A percentile compares a stretch with the other conserved stretches of the same genome.
These are phyloP conservation scores for Cercospora sojina DNA, from an alignment of 2,329 filamentous ascomycete species.

Conservation along the genomic window DNA sequence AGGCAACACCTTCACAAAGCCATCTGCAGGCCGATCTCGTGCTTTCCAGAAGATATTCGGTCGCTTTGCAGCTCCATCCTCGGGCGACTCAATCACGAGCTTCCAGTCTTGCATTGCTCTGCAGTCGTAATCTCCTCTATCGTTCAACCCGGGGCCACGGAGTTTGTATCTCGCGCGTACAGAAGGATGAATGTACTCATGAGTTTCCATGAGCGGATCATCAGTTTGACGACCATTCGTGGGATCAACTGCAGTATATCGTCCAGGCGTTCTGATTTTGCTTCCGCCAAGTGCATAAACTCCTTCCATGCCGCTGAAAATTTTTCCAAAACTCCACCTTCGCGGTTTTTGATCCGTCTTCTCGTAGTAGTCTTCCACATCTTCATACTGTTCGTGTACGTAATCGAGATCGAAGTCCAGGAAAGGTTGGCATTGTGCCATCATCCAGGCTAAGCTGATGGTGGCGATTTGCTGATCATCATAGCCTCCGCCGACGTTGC, in stretches of 20 bases:
- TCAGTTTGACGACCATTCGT: slow-evolving; percentile 43
- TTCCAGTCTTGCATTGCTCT: slow-evolving; percentile 49
- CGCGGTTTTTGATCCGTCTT: slow-evolving; percentile 42
- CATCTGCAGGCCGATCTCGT: slow-evolving; percentile 38
- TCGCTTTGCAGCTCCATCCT: slow-evolving; percentile 33
- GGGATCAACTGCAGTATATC: slow-evolving; percentile 49
- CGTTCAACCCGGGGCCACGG: slow-evolving; percentile 48
- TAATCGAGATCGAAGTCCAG: slow-evolving; percentile 51
- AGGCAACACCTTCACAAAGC: slow-evolving; percentile 43
- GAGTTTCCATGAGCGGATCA: slow-evolving; percentile 48
- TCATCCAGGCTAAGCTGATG: slow-evolving; percentile 59
- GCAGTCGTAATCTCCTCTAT: slow-evolving; percentile 48
- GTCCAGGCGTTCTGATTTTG: slow-evolving; percentile 48
- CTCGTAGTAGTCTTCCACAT: slow-evolving; percentile 47
- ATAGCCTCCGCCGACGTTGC: slow-evolving; percentile 49
- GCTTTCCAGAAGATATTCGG: slow-evolving; percentile 48
- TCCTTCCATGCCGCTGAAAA: slow-evolving; percentile 48
- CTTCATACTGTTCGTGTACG: slow-evolving; percentile 49
- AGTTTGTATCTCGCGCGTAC: slow-evolving; percentile 48
- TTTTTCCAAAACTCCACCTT: slow-evolving; percentile 52
- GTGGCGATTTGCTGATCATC: slow-evolving; percentile 51
- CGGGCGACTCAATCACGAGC: slow-evolving; percentile 46
- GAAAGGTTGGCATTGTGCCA: slow-evolving; percentile 51
- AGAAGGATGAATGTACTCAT: slow-evolving; percentile 54
- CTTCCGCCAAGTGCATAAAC: slow-evolving; percentile 50